Evolutionary conservation across 352 stramenopile genomes (phyloP), one percentile per base, ranked within the genome.

Genomic region (Saprolegnia diclina): DNA sequence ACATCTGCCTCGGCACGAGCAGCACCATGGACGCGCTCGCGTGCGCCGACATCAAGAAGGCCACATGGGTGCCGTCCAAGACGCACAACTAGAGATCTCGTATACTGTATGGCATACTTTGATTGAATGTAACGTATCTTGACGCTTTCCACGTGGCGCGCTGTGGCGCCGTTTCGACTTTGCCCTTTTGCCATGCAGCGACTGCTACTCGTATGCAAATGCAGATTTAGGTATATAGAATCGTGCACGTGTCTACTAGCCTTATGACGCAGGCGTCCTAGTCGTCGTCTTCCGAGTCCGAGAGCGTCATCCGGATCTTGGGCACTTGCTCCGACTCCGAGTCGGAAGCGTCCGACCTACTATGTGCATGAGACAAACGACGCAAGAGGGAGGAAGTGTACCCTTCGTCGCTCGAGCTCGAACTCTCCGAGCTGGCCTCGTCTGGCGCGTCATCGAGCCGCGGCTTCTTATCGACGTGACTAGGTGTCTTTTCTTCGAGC

Each of bases 401-500:
- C 44, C 40, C 44, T 53, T 48, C 14, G 32, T 57, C 63, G 53
- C 63, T 69, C 29, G 63, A 69, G 63, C 63, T 69, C 21, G 63
- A 69, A 32, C 63, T 69, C 24, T 40, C 52, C 3, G 52, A 59
- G 53, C 45, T 55, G 40, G 11, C 45, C 6, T 48, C 63, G 35
- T 69, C 45, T 9, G 11, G 52, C 13, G 42, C 42, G 42, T 48
- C 42, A 9, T 59, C 52, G 24, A 59, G 24, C 24, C n/a, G 13
- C 13, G 48, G 24, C 35, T 61, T 69, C 54, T 48, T 69, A 45
- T 42, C 42, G 16, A 44, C 52, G 10, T 45, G 63, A n/a, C 19
- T 45, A 24, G 42, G 40, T 10, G 48, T 44, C 24, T 10, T 68
- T 46, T 57, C 45, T 9, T 69, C 63, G 21, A 93, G 87, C 72